These are phyloP conservation scores for Mycena floridula DNA, from an alignment of 768 basidiomycete genomes.

Conservation along the genomic window DNA sequence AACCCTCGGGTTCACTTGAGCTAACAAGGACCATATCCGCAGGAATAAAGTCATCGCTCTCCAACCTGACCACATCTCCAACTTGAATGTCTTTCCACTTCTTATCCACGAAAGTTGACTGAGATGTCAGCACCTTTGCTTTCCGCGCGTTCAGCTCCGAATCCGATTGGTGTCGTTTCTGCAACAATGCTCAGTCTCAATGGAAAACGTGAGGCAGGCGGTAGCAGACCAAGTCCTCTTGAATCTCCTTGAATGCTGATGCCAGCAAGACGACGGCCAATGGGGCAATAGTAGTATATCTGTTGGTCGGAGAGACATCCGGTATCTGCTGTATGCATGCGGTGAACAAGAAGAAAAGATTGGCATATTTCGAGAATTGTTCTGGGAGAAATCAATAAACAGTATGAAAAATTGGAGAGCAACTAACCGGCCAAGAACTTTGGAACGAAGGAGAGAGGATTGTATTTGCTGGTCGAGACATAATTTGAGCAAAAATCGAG, in stretches of 20 bases:
- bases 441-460: slow-evolving; percentile 76
- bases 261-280: slow-evolving; percentile 84
- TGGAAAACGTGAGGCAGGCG: not conserved
- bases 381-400: slow-evolving; percentile 39
- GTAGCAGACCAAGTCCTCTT: slow-evolving; percentile 82
- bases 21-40: slow-evolving; percentile 86
- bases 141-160: slow-evolving; percentile 81
- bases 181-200: slow-evolving; percentile 4
- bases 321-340: slow-evolving; percentile 97
- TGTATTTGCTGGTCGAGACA: slow-evolving; percentile 95
- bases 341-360: slow-evolving; percentile 97
- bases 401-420: not conserved
- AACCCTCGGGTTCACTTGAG: slow-evolving; percentile 92
- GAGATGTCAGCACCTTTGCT: slow-evolving; percentile 65
- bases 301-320: slow-evolving; percentile 92
- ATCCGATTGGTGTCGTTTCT: slow-evolving; percentile 98
- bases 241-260: slow-evolving; percentile 91
- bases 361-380: slow-evolving; percentile 98
- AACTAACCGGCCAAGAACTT: slow-evolving; percentile 87
- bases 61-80: slow-evolving; percentile 88
- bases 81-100: slow-evolving; percentile 90
- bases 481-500: slow-evolving; percentile 72
- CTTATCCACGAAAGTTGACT: slow-evolving; percentile 60
- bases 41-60: slow-evolving; percentile 91
- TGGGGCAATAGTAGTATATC: slow-evolving; percentile 91